Conservation (phyloP, 805 yeast species). For the Saccharomycopsis sp. region DNA sequence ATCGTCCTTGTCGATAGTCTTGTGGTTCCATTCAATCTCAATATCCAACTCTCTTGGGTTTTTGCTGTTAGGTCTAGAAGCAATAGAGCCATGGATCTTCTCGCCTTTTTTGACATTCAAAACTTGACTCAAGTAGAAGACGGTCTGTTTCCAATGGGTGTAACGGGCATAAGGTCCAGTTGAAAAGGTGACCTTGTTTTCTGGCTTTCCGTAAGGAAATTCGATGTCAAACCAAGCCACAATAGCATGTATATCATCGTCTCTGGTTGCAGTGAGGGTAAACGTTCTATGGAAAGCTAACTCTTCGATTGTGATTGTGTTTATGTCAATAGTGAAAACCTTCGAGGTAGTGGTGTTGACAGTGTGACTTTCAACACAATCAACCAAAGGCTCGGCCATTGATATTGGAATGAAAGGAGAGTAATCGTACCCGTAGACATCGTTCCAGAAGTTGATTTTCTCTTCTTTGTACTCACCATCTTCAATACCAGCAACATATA, state of each 20-base stretch:
- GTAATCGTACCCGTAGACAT: slow-evolving; percentile 95
- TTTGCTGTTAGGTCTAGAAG: slow-evolving; percentile 64
- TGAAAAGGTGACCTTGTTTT: slow-evolving; percentile 58
- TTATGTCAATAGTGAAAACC: slow-evolving; percentile 78
- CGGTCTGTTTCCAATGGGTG: slow-evolving; percentile 99
- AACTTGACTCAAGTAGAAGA: slow-evolving; percentile 81
- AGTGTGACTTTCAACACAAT: slow-evolving; percentile 75
- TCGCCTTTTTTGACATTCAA: slow-evolving; percentile 75
- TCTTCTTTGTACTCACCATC: slow-evolving; percentile 89
- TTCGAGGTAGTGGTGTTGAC: slow-evolving; percentile 69
- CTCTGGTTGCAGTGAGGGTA: slow-evolving; percentile 63
- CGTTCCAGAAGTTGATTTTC: slow-evolving; percentile 90
- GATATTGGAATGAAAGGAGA: slow-evolving; percentile 83
- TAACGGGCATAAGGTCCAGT: slow-evolving; percentile 93
- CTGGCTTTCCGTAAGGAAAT: slow-evolving; percentile 55
- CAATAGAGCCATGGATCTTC: slow-evolving; percentile 58
- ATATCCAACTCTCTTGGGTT: slow-evolving; percentile 92
- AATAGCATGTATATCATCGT: slow-evolving; percentile 81
- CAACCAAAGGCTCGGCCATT: slow-evolving; percentile 91
- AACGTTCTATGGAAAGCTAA: slow-evolving; percentile 72
- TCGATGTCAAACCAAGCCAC: slow-evolving; percentile 94
- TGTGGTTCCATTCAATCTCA: slow-evolving; percentile 48
- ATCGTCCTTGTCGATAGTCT: slow-evolving; percentile 38
- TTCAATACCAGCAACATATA: slow-evolving; percentile 87
- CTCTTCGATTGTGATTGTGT: slow-evolving; percentile 79